Base-by-base conservation (phyloP, 345 rosid species). In the Brassica cretica region DNA sequence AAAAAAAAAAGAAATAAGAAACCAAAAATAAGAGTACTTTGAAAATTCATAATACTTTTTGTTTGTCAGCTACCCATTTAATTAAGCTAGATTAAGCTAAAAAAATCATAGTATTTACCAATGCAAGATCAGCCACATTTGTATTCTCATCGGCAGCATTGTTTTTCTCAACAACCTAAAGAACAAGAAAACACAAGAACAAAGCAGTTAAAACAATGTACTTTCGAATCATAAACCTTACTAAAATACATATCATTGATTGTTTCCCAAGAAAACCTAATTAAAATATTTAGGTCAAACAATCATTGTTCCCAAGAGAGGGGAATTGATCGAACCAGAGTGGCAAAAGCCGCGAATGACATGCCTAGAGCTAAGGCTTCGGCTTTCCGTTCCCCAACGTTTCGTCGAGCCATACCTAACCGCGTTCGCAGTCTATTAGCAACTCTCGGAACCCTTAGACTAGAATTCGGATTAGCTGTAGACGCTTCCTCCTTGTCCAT, bases 281-380 rank as follows among this genome's bases (percentile, higher is more conserved):
- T 35, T 74, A 41, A 68, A 16, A 27, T 18, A 67, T 30, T 67
- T 68, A 14, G 37, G 8, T 53, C 73, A 41, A 41, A 35, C 7
- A 41, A 10, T 41, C 51, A 41, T 41, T 41, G 51, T 21, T 21
- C 24, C 24, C 24, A 21, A 63, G 9, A 39, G 46, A 11, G 62
- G 65, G 75, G 41, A 68, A 19, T 61, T 77, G 56, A 15, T 21
- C 72, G 30, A 83, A 93, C 98, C 98, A 88, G 84, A 44, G 88
- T 84, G 51, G 90, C 81, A 76, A 91, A 88, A 33, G 87, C 97
- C 1, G 95, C 98, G 53, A 93, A 82, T 3, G 97, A 91, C 91
- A 91, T 89, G 39, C 97, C 97, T 6, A 93, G 88, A 78, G 93
- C 97, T 51, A 87, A 74, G 18, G 90, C 87, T 70, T 87, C 90